Evolutionary conservation across 345 rosid species (phyloP).

Genomic region (Pseudoturritis turrita): DNA sequence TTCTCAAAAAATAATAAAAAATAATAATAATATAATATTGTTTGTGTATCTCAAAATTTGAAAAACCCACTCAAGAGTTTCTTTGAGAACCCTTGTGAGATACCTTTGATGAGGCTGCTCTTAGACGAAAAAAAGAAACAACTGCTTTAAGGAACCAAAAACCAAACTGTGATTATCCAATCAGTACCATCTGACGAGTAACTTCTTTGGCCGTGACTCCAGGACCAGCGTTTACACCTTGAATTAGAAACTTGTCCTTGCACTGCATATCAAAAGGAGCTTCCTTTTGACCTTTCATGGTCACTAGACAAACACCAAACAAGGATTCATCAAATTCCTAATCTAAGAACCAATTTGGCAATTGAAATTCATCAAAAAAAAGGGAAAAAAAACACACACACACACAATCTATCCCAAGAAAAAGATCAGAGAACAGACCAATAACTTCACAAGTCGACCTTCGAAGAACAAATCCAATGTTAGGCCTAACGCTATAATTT

Average conservation of each 20-base stretch:
- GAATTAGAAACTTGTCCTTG: slow-evolving; percentile 86
- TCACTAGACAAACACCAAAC: slow-evolving; percentile 42
- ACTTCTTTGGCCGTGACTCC: slow-evolving; percentile 61
- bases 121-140: not conserved
- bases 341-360: not conserved
- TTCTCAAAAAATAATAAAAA: too few species aligned
- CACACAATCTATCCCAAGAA: too few species aligned
- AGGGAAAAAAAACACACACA: too few species aligned
- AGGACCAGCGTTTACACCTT: slow-evolving; percentile 52
- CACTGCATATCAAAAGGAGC: slow-evolving; percentile 74
- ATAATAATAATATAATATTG: too few species aligned
- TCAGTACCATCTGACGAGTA: slow-evolving; percentile 62
- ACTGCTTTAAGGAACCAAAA: not conserved
- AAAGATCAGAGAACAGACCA: slow-evolving; percentile 32
- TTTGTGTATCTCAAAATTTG: too few species aligned
- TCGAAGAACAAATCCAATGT: slow-evolving; percentile 66
- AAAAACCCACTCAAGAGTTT: too few species aligned
- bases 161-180: not conserved
- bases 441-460: slow-evolving; percentile 56
- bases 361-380: not conserved
- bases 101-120: too few species aligned
- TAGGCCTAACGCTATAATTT: slow-evolving; percentile 85
- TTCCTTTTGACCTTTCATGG: slow-evolving; percentile 96
- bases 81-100: too few species aligned
- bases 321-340: not conserved